Base-by-base conservation (phyloP, 257 asterid genomes). In the Anisodus acutangulus region DNA sequence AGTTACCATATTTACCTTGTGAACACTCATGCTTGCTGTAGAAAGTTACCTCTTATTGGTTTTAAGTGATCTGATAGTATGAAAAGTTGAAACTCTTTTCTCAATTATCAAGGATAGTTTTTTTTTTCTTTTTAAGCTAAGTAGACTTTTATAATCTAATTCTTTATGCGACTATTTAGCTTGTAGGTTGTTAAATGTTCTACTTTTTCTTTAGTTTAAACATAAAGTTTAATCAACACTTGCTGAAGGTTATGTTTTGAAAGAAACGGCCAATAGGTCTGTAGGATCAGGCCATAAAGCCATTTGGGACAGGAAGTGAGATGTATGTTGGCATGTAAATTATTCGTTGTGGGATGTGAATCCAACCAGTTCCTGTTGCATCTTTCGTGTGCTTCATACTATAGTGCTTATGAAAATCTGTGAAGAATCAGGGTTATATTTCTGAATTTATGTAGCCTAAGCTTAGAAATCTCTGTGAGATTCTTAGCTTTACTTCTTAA, bases 201-300 rank as follows among this genome's bases (percentile, higher is more conserved):
- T 5, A 35, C 13, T 39, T 69, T 69, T 69, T 37, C 78, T 39
- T 39, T 39, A 41, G 78, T 7, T 39, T 39, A 26, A 39, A 6
- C 78, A 15, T 69, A 10, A 39, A 39, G 54, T 16, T 69, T 39
- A 39, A 69, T 69, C 51, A 8, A 43, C 26, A 6, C 76, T 68
- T 2, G 78, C 3, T 39, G 76, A 37, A 69, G 53, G 54, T 39
- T 39, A 7, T 37, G 12, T 70, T 17, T 43, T 70, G 79, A 17
- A 70, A 43, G 79, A 9, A 70, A 41, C 55, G 10, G 57, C 16
- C 57, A 70, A 70, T 43, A 70, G 17, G 57, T 68, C 22, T 3
- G 15, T 39, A 39, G 78, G 78, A 69, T 69, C 74, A 67, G 47
- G 10, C 72, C 72, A 12, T 11, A 66, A 9, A 66, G 72, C 72